These are phyloP conservation scores for Camellia lanceoleosa DNA, from an alignment of 148 eudicot genomes.

Conservation along the genomic window DNA sequence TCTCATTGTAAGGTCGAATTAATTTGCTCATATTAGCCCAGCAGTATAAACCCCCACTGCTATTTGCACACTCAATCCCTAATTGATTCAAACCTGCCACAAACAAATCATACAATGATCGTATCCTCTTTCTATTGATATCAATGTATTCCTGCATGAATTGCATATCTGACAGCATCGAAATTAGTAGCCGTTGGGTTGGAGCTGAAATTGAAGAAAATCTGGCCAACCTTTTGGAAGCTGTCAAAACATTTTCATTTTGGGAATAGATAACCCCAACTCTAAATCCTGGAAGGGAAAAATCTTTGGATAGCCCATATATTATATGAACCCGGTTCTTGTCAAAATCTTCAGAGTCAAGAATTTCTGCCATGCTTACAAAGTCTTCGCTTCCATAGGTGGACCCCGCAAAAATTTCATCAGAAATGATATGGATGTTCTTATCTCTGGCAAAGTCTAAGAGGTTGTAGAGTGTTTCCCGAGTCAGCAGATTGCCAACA, in stretches of 20 bases:
- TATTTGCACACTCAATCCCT: slow-evolving; percentile 60
- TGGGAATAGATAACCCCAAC: slow-evolving; percentile 69
- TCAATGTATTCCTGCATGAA: slow-evolving; percentile 49
- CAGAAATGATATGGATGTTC: slow-evolving; percentile 79
- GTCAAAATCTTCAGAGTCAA: slow-evolving; percentile 60
- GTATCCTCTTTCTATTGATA: slow-evolving; percentile 52
- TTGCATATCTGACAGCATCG: slow-evolving; percentile 68
- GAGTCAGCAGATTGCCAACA: slow-evolving; percentile 56
- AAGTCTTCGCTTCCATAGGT: slow-evolving; percentile 55
- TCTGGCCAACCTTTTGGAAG: slow-evolving; percentile 62
- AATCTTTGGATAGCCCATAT: slow-evolving; percentile 76
- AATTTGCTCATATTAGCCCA: slow-evolving; percentile 83
- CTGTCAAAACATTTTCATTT: slow-evolving; percentile 60
- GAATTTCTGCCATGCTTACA: slow-evolving; percentile 74
- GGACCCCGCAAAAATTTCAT: slow-evolving; percentile 78
- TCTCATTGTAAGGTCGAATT: slow-evolving; percentile 61
- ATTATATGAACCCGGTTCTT: slow-evolving; percentile 72
- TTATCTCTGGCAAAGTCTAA: slow-evolving; percentile 77
- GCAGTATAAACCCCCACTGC: slow-evolving; percentile 82
- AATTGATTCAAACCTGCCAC: slow-evolving; percentile 59
- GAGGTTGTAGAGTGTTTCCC: slow-evolving; percentile 49
- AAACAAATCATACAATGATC: slow-evolving; percentile 49
- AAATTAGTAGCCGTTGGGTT: slow-evolving; percentile 57
- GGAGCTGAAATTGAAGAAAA: slow-evolving; percentile 81
- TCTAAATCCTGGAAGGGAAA: slow-evolving; percentile 66